Percentiles rank a stretch among this genome's conserved stretches.
Evolutionary conservation across 306 rosid genomes (phyloP).

Genomic region (Calophaca sinica): DNA sequence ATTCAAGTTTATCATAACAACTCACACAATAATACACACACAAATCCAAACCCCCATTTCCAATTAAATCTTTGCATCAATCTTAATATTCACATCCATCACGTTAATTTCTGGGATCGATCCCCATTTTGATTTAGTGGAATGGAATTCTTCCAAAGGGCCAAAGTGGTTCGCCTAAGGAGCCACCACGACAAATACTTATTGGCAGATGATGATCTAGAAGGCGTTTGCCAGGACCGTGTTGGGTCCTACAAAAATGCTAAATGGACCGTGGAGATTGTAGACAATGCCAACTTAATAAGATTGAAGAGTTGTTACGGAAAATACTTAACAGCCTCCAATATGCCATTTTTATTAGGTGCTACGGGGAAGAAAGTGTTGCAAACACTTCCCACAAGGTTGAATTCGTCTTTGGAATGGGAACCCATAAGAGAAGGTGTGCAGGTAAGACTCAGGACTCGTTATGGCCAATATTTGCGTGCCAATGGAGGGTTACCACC

Average conservation of each 20-base stretch:
- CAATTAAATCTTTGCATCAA: neutral
- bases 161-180: constrained; percentile 60
- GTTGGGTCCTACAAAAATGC: constrained; percentile 58
- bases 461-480: constrained; percentile 67
- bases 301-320: constrained; percentile 70
- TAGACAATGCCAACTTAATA: constrained; percentile 30
- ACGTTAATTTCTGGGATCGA: no score
- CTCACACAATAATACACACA: neutral
- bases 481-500: constrained; percentile 81
- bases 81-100: neutral
- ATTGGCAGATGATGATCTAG: constrained; percentile 64
- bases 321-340: constrained; percentile 75
- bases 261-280: constrained; percentile 71
- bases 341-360: constrained; percentile 64
- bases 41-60: neutral
- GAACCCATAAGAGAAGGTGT: constrained; percentile 69
- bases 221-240: constrained; percentile 67
- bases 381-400: constrained; percentile 59
- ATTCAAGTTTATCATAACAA: neutral
- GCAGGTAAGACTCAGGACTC: constrained; percentile 66
- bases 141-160: constrained; percentile 76
- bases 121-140: no score
- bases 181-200: constrained; percentile 79
- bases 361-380: constrained; percentile 73
- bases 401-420: constrained; percentile 75